Percentiles rank a stretch among this genome's conserved stretches.
Evolutionary conservation across 495 filamentous ascomycete species (phyloP).

Genomic region (Parmelia sp.): DNA sequence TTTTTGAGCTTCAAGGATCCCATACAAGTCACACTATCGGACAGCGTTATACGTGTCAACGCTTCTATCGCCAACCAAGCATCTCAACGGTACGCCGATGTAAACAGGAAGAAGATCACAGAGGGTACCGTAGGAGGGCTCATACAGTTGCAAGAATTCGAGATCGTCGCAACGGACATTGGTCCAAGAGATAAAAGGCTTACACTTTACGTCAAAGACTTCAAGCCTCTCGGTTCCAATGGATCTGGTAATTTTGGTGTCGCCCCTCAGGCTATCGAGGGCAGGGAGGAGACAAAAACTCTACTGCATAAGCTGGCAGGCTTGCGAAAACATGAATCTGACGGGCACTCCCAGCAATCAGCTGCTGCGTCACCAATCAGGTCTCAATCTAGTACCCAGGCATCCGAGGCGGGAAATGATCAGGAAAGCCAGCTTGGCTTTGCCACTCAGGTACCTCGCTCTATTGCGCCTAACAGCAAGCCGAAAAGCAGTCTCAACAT

Average conservation of each 20-base stretch:
- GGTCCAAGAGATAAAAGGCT: conserved; percentile 28
- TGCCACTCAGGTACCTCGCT: conserved; percentile 15
- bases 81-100: conserved; percentile 25
- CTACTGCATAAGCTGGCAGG: conserved; percentile 18
- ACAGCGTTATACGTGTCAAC: conserved; percentile 37
- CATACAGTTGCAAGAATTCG: conserved; percentile 37
- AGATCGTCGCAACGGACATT: conserved; percentile 34
- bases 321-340: conserved; percentile 23
- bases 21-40: conserved; percentile 32
- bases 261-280: conserved; percentile 22
- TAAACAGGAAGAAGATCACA: conserved; percentile 24
- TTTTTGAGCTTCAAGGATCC: conserved; percentile 19
- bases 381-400: conserved; percentile 5
- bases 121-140: conserved; percentile 28
- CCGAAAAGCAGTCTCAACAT: not conserved
- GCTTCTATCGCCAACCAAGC: conserved; percentile 29
- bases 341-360: conserved; percentile 24
- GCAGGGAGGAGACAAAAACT: not conserved
- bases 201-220: conserved; percentile 34
- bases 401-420: not conserved
- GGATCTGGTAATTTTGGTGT: conserved; percentile 27
- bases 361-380: conserved; percentile 12
- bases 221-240: conserved; percentile 32
- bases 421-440: conserved; percentile 12
- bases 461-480: conserved; percentile 1